A percentile compares a stretch with the other conserved stretches of the same genome.
Conservation (phyloP, 768 basidiomycete species). For the Exidia glandulosa region DNA sequence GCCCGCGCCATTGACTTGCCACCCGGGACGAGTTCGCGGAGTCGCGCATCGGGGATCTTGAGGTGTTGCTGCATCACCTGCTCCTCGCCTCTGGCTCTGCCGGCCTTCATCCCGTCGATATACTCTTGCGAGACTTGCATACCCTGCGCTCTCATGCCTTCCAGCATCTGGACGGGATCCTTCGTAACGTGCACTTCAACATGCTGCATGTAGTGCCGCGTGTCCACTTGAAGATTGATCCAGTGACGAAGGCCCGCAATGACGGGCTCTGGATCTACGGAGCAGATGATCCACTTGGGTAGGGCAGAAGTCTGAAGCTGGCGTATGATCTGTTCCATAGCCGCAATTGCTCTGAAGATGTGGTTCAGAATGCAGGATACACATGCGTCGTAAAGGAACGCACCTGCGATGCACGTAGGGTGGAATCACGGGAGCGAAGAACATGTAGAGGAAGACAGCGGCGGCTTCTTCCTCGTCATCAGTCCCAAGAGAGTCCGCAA, state of each 20-base stretch:
- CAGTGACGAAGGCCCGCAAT: neutral
- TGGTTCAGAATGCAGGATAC: neutral
- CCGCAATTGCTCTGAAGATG: neutral
- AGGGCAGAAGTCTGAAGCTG: neutral
- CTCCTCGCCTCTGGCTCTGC: neutral
- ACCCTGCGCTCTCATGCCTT: neutral
- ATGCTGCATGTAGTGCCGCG: neutral
- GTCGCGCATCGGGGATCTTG: neutral
- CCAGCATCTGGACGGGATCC: neutral
- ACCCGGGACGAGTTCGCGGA: neutral
- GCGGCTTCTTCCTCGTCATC: constrained; percentile 10
- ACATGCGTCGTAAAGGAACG: neutral
- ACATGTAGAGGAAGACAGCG: constrained; percentile 17
- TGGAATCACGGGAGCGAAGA: constrained; percentile 13
- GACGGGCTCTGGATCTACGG: neutral
- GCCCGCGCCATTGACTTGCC: neutral
- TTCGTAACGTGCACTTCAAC: neutral
- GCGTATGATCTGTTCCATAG: neutral
- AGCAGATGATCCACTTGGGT: neutral
- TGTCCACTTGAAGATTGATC: neutral
- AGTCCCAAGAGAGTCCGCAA: constrained; percentile 5
- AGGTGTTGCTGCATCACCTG: neutral
- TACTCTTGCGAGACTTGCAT: neutral
- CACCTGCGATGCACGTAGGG: constrained; percentile 12
- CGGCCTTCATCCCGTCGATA: neutral